These are phyloP conservation scores for Aegle marmelos DNA, from an alignment of 345 rosid genomes.

Conservation along the genomic window DNA sequence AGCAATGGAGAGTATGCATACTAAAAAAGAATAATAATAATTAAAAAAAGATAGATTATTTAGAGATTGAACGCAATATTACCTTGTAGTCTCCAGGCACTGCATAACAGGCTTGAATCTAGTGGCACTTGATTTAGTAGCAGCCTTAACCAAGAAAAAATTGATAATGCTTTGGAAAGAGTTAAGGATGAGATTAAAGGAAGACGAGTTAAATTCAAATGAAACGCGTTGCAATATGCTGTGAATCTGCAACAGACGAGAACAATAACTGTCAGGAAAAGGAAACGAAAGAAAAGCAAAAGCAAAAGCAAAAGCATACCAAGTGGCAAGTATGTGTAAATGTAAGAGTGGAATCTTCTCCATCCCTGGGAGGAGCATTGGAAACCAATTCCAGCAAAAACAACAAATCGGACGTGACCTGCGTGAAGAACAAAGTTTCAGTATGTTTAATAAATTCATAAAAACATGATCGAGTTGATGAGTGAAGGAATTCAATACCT, in stretches of 20 bases:
- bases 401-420: conserved; percentile 68
- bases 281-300: not conserved
- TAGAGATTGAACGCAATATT: not conserved
- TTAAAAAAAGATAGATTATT: too few relatives aligned
- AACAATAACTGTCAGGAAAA: not conserved
- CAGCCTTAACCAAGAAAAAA: conserved; percentile 43
- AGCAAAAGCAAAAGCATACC: conserved; percentile 36
- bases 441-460: too few relatives aligned
- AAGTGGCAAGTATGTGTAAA: conserved; percentile 48
- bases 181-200: conserved; percentile 53
- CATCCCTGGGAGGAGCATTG: conserved; percentile 29
- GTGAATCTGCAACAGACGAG: conserved; percentile 42
- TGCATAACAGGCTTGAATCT: conserved; percentile 46
- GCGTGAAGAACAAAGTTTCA: not conserved
- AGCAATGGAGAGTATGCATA: not conserved
- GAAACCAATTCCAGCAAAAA: conserved; percentile 67
- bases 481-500: conserved; percentile 35
- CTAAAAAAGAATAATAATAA: too few relatives aligned
- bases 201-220: conserved; percentile 48
- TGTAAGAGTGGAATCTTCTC: conserved; percentile 23
- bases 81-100: conserved; percentile 78
- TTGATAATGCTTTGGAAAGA: conserved; percentile 47
- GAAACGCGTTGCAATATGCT: conserved; percentile 50
- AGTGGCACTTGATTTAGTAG: conserved; percentile 28
- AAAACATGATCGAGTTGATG: too few relatives aligned